Conservation (phyloP, 2,329 filamentous ascomycete species). For the Metarhizium brunneum region DNA sequence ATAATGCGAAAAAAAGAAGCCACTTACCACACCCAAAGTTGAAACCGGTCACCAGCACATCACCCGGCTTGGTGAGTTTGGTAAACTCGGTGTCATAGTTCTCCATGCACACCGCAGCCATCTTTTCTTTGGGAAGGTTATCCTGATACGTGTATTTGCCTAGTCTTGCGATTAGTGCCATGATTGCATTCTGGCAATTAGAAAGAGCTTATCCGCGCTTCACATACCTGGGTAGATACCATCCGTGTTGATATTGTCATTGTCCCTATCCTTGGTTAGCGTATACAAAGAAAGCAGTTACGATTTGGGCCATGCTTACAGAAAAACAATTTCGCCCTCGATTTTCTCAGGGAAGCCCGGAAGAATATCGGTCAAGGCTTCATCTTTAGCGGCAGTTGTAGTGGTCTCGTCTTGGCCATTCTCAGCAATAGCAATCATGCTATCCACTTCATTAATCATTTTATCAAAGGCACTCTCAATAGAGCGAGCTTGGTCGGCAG, state of each 20-base stretch:
- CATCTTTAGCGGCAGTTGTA: neutral
- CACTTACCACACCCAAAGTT: conserved; percentile 72
- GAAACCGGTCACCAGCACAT: conserved; percentile 78
- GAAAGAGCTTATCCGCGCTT: too few relatives aligned
- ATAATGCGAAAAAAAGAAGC: too few relatives aligned
- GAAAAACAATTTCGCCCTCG: conserved; percentile 79
- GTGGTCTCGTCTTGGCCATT: neutral
- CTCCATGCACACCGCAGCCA: conserved; percentile 87
- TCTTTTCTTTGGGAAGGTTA: conserved; percentile 61
- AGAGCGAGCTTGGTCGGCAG: conserved; percentile 37
- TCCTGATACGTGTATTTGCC: conserved; percentile 85
- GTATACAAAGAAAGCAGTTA: too few relatives aligned
- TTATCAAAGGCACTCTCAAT: conserved; percentile 59
- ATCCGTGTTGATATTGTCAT: conserved; percentile 80
- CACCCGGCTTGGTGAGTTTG: conserved; percentile 52
- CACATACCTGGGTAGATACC: conserved; percentile 69
- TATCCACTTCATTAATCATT: conserved; percentile 59
- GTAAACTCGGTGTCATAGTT: conserved; percentile 79
- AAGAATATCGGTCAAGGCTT: neutral
- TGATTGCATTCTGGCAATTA: too few relatives aligned
- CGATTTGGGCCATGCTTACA: too few relatives aligned
- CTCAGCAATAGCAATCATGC: conserved; percentile 6
- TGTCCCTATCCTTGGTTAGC: conserved; percentile 35
- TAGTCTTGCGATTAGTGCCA: too few relatives aligned
- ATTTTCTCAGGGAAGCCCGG: conserved; percentile 82